Evolutionary conservation across 2,329 filamentous ascomycete species (phyloP).

Genomic region (Clonostachys sp.): DNA sequence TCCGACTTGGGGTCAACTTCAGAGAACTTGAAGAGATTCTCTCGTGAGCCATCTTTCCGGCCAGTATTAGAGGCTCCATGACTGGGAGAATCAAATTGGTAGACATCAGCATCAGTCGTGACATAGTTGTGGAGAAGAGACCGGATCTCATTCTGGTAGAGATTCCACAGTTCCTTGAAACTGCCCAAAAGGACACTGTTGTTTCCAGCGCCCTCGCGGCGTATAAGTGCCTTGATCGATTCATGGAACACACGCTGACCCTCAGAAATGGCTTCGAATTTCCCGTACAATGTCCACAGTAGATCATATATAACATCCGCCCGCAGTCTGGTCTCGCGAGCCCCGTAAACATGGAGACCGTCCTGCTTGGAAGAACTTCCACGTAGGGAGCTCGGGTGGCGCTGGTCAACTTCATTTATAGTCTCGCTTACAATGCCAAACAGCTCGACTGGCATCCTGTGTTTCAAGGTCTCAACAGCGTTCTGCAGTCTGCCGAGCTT

Average conservation of each 20-base stretch:
- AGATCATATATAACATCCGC: slow-evolving; percentile 87
- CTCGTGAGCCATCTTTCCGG: slow-evolving; percentile 40
- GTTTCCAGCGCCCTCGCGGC: slow-evolving; percentile 69
- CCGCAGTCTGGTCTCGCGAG: slow-evolving; percentile 69
- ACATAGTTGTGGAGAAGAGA: slow-evolving; percentile 94
- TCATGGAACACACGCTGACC: slow-evolving; percentile 93
- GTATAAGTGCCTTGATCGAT: slow-evolving; percentile 79
- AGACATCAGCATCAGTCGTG: slow-evolving; percentile 80
- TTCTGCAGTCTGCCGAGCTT: slow-evolving; percentile 82
- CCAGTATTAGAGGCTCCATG: slow-evolving; percentile 39
- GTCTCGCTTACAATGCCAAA: slow-evolving; percentile 94
- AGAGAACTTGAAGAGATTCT: slow-evolving; percentile 79
- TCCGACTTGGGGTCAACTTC: slow-evolving; percentile 78
- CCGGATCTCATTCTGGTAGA: slow-evolving; percentile 96
- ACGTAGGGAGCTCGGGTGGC: slow-evolving; percentile 78
- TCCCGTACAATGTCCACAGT: slow-evolving; percentile 87
- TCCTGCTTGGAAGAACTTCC: slow-evolving; percentile 48
- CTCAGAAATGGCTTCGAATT: slow-evolving; percentile 96
- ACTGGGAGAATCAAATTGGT: slow-evolving; percentile 54
- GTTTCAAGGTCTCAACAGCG: slow-evolving; percentile 86
- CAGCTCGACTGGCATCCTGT: slow-evolving; percentile 87
- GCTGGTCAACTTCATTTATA: slow-evolving; percentile 87
- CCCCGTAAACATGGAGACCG: slow-evolving; percentile 59
- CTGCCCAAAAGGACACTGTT: slow-evolving; percentile 69
- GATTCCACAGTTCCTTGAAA: slow-evolving; percentile 96